These are phyloP conservation scores for Isoetes engelmannii DNA, from an alignment of 83 land plant species.

Conservation along the genomic window DNA sequence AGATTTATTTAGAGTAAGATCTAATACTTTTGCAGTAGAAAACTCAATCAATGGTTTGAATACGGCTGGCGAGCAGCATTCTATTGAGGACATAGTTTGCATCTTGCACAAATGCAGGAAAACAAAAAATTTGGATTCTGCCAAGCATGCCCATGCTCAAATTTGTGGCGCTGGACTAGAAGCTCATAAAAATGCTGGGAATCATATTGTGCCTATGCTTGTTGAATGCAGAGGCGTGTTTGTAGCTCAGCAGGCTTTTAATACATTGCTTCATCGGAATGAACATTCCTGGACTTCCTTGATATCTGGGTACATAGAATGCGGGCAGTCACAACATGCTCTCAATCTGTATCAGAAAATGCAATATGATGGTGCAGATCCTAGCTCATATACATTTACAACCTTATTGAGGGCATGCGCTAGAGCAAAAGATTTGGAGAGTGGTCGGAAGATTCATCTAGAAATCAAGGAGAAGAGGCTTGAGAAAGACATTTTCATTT, in stretches of 20 bases:
- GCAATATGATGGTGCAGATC: slow-evolving; percentile 4
- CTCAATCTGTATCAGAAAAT: slow-evolving; percentile 9
- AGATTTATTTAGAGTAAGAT: no score
- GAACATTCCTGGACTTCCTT: slow-evolving; percentile 10
- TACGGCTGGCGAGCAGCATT: not conserved
- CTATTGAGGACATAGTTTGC: not conserved
- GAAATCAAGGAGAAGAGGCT: slow-evolving; percentile 10
- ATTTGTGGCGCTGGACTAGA: not conserved
- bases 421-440: not conserved
- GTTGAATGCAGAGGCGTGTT: slow-evolving; percentile 10
- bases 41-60: no score
- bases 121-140: not conserved
- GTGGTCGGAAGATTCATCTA: not conserved
- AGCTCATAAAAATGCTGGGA: not conserved
- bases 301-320: slow-evolving; percentile 6
- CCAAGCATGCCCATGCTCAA: not conserved
- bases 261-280: not conserved
- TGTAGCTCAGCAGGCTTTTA: slow-evolving; percentile 1
- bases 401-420: slow-evolving; percentile 16
- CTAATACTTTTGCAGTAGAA: no score
- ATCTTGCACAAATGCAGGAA: slow-evolving; percentile 4
- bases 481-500: no score
- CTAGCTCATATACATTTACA: slow-evolving; percentile 22
- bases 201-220: slow-evolving; percentile 13
- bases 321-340: slow-evolving; percentile 2